Conservation (phyloP, 2,329 filamentous ascomycete species). For the Shiraia sp. region DNA sequence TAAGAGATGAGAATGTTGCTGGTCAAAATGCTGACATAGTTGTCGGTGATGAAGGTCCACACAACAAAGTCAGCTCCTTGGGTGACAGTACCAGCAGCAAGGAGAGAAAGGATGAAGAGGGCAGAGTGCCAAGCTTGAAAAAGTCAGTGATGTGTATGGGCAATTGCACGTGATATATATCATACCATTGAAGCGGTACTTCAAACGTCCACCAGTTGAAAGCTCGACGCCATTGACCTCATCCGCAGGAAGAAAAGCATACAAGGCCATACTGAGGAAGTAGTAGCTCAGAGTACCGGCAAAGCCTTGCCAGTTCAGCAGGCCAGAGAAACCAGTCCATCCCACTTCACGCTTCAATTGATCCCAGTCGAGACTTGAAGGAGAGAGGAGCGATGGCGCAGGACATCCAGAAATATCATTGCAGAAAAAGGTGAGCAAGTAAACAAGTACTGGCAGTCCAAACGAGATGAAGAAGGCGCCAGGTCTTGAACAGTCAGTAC, state of each 20-base stretch:
- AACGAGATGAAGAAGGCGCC: conserved; percentile 80
- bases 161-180: conserved; percentile 9
- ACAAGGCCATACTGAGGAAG: conserved; percentile 71
- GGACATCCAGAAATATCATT: conserved; percentile 94
- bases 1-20: conserved; percentile 79
- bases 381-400: conserved; percentile 76
- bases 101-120: conserved; percentile 70
- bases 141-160: conserved; percentile 15
- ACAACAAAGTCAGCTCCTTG: conserved; percentile 82
- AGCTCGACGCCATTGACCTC: conserved; percentile 73
- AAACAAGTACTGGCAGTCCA: conserved; percentile 77
- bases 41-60: conserved; percentile 92
- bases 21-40: conserved; percentile 84
- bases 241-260: conserved; percentile 75
- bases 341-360: conserved; percentile 78
- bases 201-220: conserved; percentile 70
- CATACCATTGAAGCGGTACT: conserved; percentile 72
- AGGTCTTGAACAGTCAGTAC: conserved; percentile 54
- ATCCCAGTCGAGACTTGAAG: conserved; percentile 70
- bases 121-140: conserved; percentile 73
- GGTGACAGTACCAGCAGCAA: conserved; percentile 72
- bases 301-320: conserved; percentile 71
- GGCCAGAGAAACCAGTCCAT: conserved; percentile 76
- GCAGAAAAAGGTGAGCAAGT: conserved; percentile 80
- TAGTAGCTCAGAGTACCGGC: conserved; percentile 79